Evolutionary conservation across 768 basidiomycete genomes (phyloP), one percentile per base, ranked within the genome.

Genomic region (Russula brevipes): DNA sequence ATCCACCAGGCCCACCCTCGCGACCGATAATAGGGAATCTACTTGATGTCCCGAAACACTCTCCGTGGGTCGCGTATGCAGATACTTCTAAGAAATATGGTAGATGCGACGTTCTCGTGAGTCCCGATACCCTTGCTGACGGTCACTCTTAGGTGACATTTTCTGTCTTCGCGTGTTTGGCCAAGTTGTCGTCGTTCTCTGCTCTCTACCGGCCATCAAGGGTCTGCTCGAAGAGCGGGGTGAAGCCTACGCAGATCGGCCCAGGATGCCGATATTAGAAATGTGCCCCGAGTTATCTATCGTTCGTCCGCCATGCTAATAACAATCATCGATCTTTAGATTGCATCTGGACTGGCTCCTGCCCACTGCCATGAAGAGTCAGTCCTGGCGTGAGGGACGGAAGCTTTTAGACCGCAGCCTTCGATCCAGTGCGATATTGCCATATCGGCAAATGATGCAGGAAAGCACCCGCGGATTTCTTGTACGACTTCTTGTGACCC

Each of bases 21-120:
- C 36, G 45, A 6, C 54, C 38, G 17, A 14, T 57, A 16, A 44
- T 63, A 14, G 61, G 61, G 2, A 69, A 57, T 44, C 36, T 63
- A 3, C 33, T 57, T 16, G 46, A 63, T 47, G 44, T 57, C 16
- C 61, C 61, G 8, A 56, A 49, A 31, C 30, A 5, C 14, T 16
- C 47, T 2, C 30, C 61, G 12, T 63, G 61, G 61, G 16, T 19
- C 2, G 49, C 54, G 1, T 63, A 53, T 8, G n/a, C 12, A 9
- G 49, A 57, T 24, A 39, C 47, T 55, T 24, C 46, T 8, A 46
- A 49, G n/a, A 33, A 44, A 42, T 63, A 63, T n/a, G 61, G 61
- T 63, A 57, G n/a, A 2, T 17, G 24, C 12, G 7, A 33, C 12
- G 5, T 50, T 33, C 31, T 42, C 50, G 12, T 52, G 35, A 5